These are phyloP conservation scores for Plantago elongata DNA, from an alignment of 257 asterid species.

Conservation along the genomic window DNA sequence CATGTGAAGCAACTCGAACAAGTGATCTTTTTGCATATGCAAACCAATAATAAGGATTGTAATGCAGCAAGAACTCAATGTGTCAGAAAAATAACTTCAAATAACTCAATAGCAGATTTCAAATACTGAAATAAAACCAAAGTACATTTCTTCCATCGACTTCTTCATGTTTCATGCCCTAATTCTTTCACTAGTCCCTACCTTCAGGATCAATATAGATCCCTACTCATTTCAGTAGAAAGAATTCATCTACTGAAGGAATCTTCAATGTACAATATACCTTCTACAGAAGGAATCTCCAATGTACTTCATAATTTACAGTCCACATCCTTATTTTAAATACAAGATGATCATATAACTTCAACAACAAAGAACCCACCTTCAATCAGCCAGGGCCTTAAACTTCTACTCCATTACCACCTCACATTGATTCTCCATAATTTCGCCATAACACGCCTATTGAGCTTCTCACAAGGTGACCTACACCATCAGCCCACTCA, in stretches of 20 bases:
- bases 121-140: constrained; percentile 4
- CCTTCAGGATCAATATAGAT: background rate
- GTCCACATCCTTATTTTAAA: constrained; percentile 23
- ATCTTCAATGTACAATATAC: too few relatives aligned
- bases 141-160: constrained; percentile 14
- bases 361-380: constrained; percentile 4
- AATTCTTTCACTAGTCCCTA: background rate
- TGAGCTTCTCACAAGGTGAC: constrained; percentile 74
- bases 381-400: background rate
- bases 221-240: constrained; percentile 1
- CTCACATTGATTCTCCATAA: constrained; percentile 48
- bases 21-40: too few relatives aligned
- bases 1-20: too few relatives aligned
- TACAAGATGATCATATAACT: constrained; percentile 16
- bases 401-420: background rate
- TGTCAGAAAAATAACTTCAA: too few relatives aligned
- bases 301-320: constrained; percentile 14
- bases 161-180: background rate
- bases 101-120: background rate
- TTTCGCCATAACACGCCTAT: constrained; percentile 53
- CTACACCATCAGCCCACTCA: constrained; percentile 73
- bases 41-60: too few relatives aligned
- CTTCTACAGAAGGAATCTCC: constrained; percentile 9
- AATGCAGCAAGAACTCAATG: too few relatives aligned
- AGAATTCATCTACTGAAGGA: background rate